Evolutionary conservation across 495 filamentous ascomycete genomes (phyloP).

Genomic region (Lophiotrema nucula): DNA sequence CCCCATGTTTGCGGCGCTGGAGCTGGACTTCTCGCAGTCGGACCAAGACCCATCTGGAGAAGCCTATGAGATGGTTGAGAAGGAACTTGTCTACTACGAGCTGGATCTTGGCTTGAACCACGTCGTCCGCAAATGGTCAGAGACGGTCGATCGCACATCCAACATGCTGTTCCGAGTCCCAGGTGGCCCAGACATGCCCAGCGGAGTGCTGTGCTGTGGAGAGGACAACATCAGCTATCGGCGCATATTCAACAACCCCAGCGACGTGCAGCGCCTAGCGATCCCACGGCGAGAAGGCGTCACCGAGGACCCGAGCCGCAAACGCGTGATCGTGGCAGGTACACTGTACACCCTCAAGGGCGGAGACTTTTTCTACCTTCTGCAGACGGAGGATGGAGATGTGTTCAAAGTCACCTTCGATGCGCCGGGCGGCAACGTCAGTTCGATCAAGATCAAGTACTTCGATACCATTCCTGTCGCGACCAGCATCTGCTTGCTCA

Average conservation of each 20-base stretch:
- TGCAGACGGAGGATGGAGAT: slow-evolving; percentile 95
- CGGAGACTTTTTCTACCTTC: slow-evolving; percentile 95
- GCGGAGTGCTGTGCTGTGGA: slow-evolving; percentile 90
- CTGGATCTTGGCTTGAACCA: slow-evolving; percentile 95
- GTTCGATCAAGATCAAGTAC: slow-evolving; percentile 87
- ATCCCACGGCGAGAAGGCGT: slow-evolving; percentile 82
- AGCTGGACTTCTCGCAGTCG: slow-evolving; percentile 87
- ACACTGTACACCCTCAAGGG: slow-evolving; percentile 90
- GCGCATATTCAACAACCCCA: slow-evolving; percentile 85
- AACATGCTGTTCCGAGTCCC: slow-evolving; percentile 94
- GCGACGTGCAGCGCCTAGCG: slow-evolving; percentile 62
- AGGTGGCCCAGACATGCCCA: slow-evolving; percentile 88
- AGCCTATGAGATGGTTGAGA: slow-evolving; percentile 78
- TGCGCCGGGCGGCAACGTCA: slow-evolving; percentile 72
- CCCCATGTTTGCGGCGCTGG: slow-evolving; percentile 89
- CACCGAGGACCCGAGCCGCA: slow-evolving; percentile 89
- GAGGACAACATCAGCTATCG: slow-evolving; percentile 94
- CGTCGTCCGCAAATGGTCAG: slow-evolving; percentile 92
- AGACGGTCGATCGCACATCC: slow-evolving; percentile 85
- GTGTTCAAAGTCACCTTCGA: slow-evolving; percentile 95
- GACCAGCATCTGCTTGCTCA: slow-evolving; percentile 81
- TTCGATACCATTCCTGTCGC: slow-evolving; percentile 94
- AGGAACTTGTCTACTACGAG: slow-evolving; percentile 93
- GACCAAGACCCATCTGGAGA: slow-evolving; percentile 89
- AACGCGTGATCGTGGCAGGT: slow-evolving; percentile 78